These are phyloP conservation scores for Sanghuangporus weigelae DNA, from an alignment of 1,284 basidiomycete species.

Conservation along the genomic window DNA sequence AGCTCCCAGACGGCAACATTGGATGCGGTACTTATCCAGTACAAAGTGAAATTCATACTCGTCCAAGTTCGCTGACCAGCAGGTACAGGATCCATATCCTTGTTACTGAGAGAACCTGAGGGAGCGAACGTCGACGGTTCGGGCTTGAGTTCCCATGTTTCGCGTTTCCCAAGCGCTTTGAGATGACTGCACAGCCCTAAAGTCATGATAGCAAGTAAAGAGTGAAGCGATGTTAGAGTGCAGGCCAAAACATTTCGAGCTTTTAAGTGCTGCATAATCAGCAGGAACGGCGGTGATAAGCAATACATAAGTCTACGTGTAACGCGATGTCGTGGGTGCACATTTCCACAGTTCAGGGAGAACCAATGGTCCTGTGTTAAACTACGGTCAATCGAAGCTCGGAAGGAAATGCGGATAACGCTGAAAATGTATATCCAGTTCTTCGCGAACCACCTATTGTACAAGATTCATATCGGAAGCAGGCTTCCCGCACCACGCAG, in stretches of 20 bases:
- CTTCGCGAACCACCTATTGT: neutral
- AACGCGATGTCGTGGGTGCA: neutral
- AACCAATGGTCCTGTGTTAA: neutral
- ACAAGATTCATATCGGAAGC: constrained; percentile 55
- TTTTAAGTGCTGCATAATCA: neutral
- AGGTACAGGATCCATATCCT: constrained; percentile 71
- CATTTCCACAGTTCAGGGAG: neutral
- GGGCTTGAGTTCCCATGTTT: constrained; percentile 42
- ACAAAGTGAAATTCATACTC: constrained; percentile 53
- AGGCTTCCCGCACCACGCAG: constrained; percentile 77
- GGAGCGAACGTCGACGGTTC: constrained; percentile 48
- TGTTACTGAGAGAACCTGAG: constrained; percentile 57
- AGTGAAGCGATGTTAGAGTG: neutral
- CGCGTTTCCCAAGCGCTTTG: constrained; percentile 14
- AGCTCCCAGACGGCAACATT: constrained; percentile 42
- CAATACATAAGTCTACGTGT: neutral
- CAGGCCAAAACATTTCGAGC: neutral
- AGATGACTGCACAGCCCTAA: neutral
- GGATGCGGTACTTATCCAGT: constrained; percentile 62
- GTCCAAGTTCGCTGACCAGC: constrained; percentile 55
- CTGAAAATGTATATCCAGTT: neutral
- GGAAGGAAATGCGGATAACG: neutral
- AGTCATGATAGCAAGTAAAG: neutral
- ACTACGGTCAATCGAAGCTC: neutral
- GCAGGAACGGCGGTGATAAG: neutral